phyloP scores from a whole-genome alignment of 768 basidiomycete species.

The Dendrothele bispora region DNA sequence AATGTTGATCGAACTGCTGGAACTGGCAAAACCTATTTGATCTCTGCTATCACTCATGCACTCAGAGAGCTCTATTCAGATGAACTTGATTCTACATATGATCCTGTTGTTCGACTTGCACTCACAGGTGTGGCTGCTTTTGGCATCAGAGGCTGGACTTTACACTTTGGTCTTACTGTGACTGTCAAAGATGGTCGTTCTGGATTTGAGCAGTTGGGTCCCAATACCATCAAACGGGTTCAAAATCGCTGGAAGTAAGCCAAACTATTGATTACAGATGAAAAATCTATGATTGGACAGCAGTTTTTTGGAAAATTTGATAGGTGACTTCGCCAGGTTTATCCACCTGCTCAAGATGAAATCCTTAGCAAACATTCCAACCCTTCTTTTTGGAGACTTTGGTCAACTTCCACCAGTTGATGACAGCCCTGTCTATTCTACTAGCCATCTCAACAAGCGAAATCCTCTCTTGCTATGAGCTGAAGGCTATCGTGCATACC shows the following conservation, averaged over 20 bases:
- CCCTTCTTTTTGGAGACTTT: conserved; percentile 27
- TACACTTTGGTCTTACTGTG: conserved; percentile 16
- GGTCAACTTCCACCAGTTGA: conserved; percentile 26
- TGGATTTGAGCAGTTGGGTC: too few relatives aligned
- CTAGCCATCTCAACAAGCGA: too few relatives aligned
- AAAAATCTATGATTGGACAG: too few relatives aligned
- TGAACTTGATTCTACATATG: conserved; percentile 12
- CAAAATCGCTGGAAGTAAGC: conserved; percentile 18
- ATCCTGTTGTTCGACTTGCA: conserved; percentile 18
- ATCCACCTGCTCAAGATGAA: conserved; percentile 7
- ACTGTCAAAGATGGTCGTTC: conserved; percentile 12
- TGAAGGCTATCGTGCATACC: neutral
- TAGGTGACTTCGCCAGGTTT: conserved; percentile 13
- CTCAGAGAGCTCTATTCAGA: conserved; percentile 13
- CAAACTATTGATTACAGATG: conserved; percentile 21
- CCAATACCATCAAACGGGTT: conserved; percentile 4
- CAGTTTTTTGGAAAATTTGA: conserved; percentile 21
- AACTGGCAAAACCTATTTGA: conserved; percentile 25
- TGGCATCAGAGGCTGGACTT: conserved; percentile 23
- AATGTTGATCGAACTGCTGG: conserved; percentile 30
- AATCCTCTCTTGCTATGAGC: too few relatives aligned
- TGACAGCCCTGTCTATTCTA: conserved; percentile 20
- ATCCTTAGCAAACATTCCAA: conserved; percentile 18
- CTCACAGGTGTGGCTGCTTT: too few relatives aligned
- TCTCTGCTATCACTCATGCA: conserved; percentile 21